Conservation (phyloP, 177 flowering plant genomes). For the Tripterygium wilfordii region DNA sequence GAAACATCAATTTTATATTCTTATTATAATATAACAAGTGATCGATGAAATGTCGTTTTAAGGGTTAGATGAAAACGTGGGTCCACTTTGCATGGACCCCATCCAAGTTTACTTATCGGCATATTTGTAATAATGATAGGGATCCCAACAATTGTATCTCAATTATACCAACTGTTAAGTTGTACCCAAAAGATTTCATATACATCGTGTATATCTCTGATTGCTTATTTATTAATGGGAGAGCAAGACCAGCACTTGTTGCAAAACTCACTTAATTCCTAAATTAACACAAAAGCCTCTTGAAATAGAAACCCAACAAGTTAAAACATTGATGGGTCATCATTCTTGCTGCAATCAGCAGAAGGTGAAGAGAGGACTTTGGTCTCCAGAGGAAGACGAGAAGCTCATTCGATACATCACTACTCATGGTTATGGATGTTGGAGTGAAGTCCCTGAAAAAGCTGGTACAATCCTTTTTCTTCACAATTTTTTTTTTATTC, state of each 20-base stretch:
- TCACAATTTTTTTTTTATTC: no score
- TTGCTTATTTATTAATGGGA: conserved; percentile 7
- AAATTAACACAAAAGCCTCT: neutral
- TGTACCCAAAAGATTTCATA: no score
- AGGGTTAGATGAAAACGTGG: conserved; percentile 77
- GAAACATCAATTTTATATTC: neutral
- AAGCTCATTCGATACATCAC: conserved; percentile 83
- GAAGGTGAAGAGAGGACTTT: conserved; percentile 94
- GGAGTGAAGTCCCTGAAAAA: conserved; percentile 98
- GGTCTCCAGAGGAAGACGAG: conserved; percentile 98
- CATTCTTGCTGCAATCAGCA: conserved; percentile 98
- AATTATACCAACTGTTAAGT: no score
- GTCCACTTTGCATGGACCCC: conserved; percentile 11
- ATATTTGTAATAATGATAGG: no score
- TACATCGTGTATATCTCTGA: neutral
- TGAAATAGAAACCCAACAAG: neutral
- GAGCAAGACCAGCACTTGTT: neutral
- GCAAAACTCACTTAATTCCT: no score
- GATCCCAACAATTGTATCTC: no score
- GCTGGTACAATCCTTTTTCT: conserved; percentile 66
- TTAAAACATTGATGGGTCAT: conserved; percentile 58
- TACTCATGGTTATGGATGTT: conserved; percentile 92
- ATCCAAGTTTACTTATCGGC: conserved; percentile 19
- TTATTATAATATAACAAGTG: conserved; percentile 2
- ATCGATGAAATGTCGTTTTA: conserved; percentile 63